Base-by-base conservation (phyloP, 179 eudicot species). In the Actinidia polygama region DNA sequence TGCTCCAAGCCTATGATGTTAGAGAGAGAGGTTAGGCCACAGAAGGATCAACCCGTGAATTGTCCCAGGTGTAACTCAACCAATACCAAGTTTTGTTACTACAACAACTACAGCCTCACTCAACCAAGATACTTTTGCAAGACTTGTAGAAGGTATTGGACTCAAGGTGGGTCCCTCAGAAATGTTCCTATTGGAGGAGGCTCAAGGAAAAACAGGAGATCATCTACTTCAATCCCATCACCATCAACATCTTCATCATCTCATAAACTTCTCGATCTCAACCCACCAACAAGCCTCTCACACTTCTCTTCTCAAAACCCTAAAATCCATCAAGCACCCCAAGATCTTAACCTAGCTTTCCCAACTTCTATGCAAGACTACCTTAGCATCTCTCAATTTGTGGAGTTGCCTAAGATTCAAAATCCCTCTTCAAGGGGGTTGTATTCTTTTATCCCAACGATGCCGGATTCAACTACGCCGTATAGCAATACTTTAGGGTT, bases 61-160 rank as follows among this genome's bases (percentile, higher is more conserved):
- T 93, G 97, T 57, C 97, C 97, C 69, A 90, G 97, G 66, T 93
- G 97, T 79, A 83, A 90, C 53, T 91, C 94, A 9, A 90, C 91
- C 73, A 90, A 93, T 90, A 91, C 95, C 64, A 92, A 93, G 86
- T 92, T 93, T 82, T 93, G 95, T 81, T 93, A 93, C 86, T 93
- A 93, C 95, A 93, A 93, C 92, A 93, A 93, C 78, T 93, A 93
- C 73, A 90, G 93, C 79, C 90, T 93, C 68, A 92, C 93, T 58
- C 97, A 93, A 70, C 97, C 97, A 44, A 86, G 95, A 82, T 93
- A 89, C 84, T 92, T 92, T 75, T 93, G 97, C 88, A 93, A 92
- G 87, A 88, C 93, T 80, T 93, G 97, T 81, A 88, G 92, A 49
- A 92, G 97, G 89, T 93, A 93, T 78, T 93, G 97, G 97, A 93